Evolutionary conservation across 169 alveolate species (phyloP), one percentile per base, ranked within the genome.

Genomic region (Eimeria sp.): DNA sequence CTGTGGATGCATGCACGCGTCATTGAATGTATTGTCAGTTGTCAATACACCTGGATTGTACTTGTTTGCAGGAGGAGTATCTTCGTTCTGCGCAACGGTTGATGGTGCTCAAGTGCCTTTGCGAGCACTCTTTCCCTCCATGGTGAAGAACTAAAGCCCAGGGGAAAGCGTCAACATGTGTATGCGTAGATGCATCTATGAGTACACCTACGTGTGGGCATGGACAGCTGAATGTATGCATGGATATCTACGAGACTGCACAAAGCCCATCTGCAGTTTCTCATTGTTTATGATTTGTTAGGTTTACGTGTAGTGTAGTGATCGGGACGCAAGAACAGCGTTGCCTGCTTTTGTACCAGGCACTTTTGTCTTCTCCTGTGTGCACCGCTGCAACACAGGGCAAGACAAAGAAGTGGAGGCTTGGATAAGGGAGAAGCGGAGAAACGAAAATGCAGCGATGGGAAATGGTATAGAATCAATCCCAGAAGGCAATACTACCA

Each of bases 41-140:
- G 27, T 3, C 70, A 5, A 2, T 61, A 61, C 70, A 16, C 27
- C 58, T 40, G 87, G 27, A 34, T 30, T 43, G 51, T 76, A 22
- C 61, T 30, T 43, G 51, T 30, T 61, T 30, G 18, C 70, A 82
- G 89, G 89, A 82, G 72, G 89, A 82, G 34, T 82, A 82, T 45
- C 30, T 51, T 10, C 89, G 89, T 14, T 82, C 73, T 49, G 89
- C 89, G n/a, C 72, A 51, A n/a, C 89, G 89, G 25, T 25, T 82
- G 89, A 47, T 82, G 89, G 72, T 82, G 25, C 89, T 82, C 47
- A 45, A 49, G 72, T 82, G 89, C 45, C 72, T 82, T n/a, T 82
- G 89, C 70, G 89, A 82, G 16, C 89, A 82, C 25, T 82, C 89
- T 4, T n/a, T 82, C 9, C 89, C 89, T 3, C 89, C 89, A 5